Base-by-base conservation (phyloP, 306 rosid species). In the Cicer pinnatifidum region DNA sequence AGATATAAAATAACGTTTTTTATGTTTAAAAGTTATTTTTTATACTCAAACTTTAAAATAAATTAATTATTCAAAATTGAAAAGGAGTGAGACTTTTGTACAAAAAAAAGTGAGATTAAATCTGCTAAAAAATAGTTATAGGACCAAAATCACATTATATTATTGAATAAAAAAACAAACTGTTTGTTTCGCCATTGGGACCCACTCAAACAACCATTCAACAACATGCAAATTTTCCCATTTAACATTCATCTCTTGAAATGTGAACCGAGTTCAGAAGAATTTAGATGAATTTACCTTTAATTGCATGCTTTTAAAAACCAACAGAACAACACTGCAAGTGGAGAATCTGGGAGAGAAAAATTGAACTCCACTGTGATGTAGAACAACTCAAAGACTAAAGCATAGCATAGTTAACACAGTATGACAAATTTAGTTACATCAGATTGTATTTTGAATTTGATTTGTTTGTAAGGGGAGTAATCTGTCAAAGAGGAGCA, bases 251-350 rank as follows among this genome's bases (percentile, higher is more conserved):
- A 57, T 57, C 63, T 57, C 6, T 28, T 20, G 15, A 38, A 20
- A 20, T 56, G n/a, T 56, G 7, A 5, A 13, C 6, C 1, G 13
- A 20, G 41, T 28, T 58, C 64, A 28, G 64, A 28, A 28, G 41
- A 58, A 58, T 33, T 11, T 28, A 58, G 39, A 58, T 58, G 28
- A 57, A 23, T 6, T 11, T 11, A 58, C 10, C 15, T 65, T 50
- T 39, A 40, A 39, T 40, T 50, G 58, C 71, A 61, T 46, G 67
- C 62, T 40, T 78, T 43, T 16, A 41, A 63, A 78, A 72, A n/a
- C 70, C 61, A 54, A 56, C 33, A 51, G 8, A 45, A 73, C 43
- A 63, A 9, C 41, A 23, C 23, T 20, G 75, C 83, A 67, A 73
- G 69, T 15, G 15, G 51, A 73, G 44, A 73, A 56, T 44, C 39